phyloP scores from a whole-genome alignment of 2,329 filamentous ascomycete genomes.

The Sphaerulina musiva region DNA sequence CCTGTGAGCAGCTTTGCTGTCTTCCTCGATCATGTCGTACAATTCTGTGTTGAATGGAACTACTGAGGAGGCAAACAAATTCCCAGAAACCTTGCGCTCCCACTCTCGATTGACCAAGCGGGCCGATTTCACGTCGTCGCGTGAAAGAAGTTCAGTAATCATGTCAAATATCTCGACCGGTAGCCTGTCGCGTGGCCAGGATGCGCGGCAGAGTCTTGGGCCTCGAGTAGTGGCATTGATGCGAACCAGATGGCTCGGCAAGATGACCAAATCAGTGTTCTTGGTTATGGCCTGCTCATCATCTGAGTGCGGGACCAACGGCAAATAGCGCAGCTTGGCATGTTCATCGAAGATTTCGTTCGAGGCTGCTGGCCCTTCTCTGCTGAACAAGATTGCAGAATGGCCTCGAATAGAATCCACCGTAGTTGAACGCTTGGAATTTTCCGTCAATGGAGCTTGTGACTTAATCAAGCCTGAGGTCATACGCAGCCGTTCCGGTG shows the following conservation, averaged over 20 bases:
- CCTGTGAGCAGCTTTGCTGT: constrained; percentile 21
- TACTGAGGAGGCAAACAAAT: constrained; percentile 57
- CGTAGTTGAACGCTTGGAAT: neutral
- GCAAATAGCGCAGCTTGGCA: constrained; percentile 19
- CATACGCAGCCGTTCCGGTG: constrained; percentile 5
- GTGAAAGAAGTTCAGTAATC: constrained; percentile 51
- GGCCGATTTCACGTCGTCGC: constrained; percentile 54
- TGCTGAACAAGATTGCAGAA: constrained; percentile 21
- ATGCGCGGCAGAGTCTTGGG: neutral
- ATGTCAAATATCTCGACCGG: constrained; percentile 58
- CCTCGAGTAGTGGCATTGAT: constrained; percentile 6
- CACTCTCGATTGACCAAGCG: constrained; percentile 57
- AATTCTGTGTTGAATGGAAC: constrained; percentile 61
- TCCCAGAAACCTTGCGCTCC: constrained; percentile 51
- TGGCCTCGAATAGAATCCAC: constrained; percentile 9
- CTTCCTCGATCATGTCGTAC: constrained; percentile 48
- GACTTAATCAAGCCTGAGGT: constrained; percentile 9
- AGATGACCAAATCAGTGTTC: constrained; percentile 17
- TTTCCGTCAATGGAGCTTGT: constrained; percentile 5
- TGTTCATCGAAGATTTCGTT: neutral
- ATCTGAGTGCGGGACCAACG: constrained; percentile 14
- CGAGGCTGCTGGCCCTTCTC: constrained; percentile 1
- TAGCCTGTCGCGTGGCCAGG: constrained; percentile 41
- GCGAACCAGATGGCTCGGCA: constrained; percentile 17
- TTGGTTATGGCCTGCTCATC: constrained; percentile 5